Conservation (phyloP, 169 alveolate genomes). For the Babesia gibsoni region DNA sequence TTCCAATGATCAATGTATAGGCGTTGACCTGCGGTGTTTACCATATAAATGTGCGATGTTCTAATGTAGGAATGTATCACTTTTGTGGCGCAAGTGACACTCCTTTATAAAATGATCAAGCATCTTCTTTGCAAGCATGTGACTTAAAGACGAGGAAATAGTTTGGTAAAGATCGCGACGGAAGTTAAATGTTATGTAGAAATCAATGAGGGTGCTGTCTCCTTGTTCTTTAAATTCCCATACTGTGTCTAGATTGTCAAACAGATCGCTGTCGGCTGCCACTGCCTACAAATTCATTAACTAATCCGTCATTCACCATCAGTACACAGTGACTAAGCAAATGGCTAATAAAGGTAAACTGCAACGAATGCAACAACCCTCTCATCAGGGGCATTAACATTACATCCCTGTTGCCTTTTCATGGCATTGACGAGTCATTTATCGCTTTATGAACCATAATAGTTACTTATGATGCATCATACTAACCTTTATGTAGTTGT, state of each 20-base stretch:
- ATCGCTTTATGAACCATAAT: too few relatives aligned
- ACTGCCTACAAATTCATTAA: slow-evolving; percentile 37
- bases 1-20: too few relatives aligned
- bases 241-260: slow-evolving; percentile 45
- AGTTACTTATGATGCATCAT: too few relatives aligned
- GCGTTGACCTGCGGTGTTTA: too few relatives aligned
- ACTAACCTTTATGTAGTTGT: slow-evolving; percentile 16
- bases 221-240: slow-evolving; percentile 36
- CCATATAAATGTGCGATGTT: too few relatives aligned
- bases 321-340: too few relatives aligned
- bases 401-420: too few relatives aligned
- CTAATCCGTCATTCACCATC: too few relatives aligned
- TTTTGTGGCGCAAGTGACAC: slow-evolving; percentile 34
- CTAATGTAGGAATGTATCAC: not conserved
- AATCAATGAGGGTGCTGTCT: slow-evolving; percentile 27
- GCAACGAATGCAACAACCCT: too few relatives aligned
- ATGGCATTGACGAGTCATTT: too few relatives aligned
- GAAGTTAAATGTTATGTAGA: slow-evolving; percentile 43
- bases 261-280: slow-evolving; percentile 49
- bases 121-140: slow-evolving; percentile 37
- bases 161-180: slow-evolving; percentile 30
- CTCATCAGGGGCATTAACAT: too few relatives aligned
- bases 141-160: slow-evolving; percentile 26
- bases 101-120: slow-evolving; percentile 46
- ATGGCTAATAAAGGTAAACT: too few relatives aligned